phyloP scores from a whole-genome alignment of 768 basidiomycete species.

The Trametopsis cervina region DNA sequence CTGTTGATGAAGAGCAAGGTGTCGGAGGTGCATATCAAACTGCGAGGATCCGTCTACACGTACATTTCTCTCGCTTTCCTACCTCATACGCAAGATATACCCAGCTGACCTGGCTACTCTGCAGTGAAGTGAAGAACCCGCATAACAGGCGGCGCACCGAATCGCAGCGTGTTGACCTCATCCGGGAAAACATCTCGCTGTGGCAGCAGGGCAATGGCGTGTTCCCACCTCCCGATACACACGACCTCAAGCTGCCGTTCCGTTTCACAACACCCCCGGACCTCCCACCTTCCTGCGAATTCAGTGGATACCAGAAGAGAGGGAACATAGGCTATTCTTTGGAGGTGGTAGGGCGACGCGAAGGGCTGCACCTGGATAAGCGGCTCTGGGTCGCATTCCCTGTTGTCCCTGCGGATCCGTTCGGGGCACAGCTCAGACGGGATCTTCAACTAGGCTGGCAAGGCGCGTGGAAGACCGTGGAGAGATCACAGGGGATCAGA shows the following conservation, averaged over 20 bases:
- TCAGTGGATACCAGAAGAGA: conserved; percentile 6
- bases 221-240: conserved; percentile 10
- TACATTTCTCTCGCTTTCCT: conserved; percentile 8
- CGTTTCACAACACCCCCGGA: conserved; percentile 12
- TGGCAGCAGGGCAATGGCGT: conserved; percentile 10
- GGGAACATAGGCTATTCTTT: conserved; percentile 17
- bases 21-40: conserved; percentile 17
- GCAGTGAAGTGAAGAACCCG: no score
- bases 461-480: conserved; percentile 14
- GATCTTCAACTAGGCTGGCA: conserved; percentile 13
- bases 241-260: conserved; percentile 17
- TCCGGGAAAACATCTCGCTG: conserved; percentile 11
- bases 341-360: conserved; percentile 15
- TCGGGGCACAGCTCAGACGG: conserved; percentile 8
- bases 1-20: conserved; percentile 10
- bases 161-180: conserved; percentile 11
- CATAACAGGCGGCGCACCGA: no score
- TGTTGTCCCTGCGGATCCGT: conserved; percentile 13
- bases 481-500: conserved; percentile 10
- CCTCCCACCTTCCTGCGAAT: conserved; percentile 17
- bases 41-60: conserved; percentile 17
- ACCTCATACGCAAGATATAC: conserved; percentile 4
- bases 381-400: conserved; percentile 9
- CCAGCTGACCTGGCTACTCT: not conserved
- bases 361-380: conserved; percentile 15